A percentile compares a stretch with the other conserved stretches of the same genome.
phyloP scores from a whole-genome alignment of 352 stramenopile genomes.

The Phytophthora melonis region DNA sequence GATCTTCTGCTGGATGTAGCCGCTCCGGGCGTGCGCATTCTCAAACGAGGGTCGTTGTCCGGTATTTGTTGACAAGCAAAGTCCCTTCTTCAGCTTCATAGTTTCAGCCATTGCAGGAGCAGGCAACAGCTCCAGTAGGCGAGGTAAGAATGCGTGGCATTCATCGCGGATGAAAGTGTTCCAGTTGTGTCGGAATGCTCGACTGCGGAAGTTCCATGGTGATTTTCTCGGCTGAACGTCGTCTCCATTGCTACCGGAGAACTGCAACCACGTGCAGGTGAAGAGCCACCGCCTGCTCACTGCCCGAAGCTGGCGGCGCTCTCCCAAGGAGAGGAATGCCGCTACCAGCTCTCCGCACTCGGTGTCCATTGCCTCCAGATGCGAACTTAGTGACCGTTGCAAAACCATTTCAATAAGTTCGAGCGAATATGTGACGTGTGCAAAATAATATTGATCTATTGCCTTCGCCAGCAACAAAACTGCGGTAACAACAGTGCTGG shows the following conservation, averaged over 20 bases:
- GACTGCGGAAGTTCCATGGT: conserved; percentile 58
- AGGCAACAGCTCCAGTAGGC: conserved; percentile 47
- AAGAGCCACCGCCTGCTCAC: conserved; percentile 70
- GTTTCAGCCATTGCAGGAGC: conserved; percentile 47
- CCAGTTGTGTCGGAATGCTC: conserved; percentile 66
- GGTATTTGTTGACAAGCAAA: conserved; percentile 74
- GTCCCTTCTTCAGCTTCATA: conserved; percentile 59
- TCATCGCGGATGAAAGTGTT: conserved; percentile 58
- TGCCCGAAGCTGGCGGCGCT: conserved; percentile 51
- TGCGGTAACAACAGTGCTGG: conserved; percentile 3
- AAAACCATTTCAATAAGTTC: conserved; percentile 11
- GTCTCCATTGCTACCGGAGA: not conserved
- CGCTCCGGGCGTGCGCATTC: conserved; percentile 61
- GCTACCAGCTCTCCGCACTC: conserved; percentile 36
- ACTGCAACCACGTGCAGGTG: conserved; percentile 63
- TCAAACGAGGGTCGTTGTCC: conserved; percentile 71
- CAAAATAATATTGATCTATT: conserved; percentile 1
- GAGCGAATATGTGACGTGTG: conserved; percentile 18
- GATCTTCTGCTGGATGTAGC: conserved; percentile 76
- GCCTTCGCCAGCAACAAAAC: not conserved
- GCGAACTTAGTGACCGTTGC: conserved; percentile 14
- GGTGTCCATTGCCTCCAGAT: conserved; percentile 46
- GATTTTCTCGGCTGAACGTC: conserved; percentile 54
- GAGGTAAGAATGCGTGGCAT: conserved; percentile 48
- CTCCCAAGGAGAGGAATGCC: conserved; percentile 53